Evolutionary conservation across 2,329 filamentous ascomycete species (phyloP).

Genomic region (Ophiocordyceps camponoti-saundersi): DNA sequence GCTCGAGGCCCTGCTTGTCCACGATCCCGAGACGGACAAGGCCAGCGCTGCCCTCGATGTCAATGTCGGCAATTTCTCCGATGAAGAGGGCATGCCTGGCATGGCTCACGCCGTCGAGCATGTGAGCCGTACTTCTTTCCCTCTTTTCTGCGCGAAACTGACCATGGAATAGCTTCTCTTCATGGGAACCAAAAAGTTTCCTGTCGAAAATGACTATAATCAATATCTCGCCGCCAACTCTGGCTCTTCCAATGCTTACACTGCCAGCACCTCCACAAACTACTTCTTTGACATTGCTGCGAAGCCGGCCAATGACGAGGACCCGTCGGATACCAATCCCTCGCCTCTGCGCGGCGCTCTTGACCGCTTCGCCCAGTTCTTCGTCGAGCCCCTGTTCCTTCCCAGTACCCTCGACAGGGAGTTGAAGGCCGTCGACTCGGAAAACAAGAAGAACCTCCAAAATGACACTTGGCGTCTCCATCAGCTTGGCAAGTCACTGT

Average conservation of each 20-base stretch:
- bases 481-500: conserved; percentile 76
- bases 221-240: conserved; percentile 83
- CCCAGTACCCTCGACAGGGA: conserved; percentile 75
- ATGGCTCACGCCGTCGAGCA: conserved; percentile 96
- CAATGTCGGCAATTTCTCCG: conserved; percentile 90
- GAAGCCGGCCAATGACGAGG: conserved; percentile 46
- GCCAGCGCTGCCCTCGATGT: conserved; percentile 90
- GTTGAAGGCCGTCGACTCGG: conserved; percentile 76
- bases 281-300: conserved; percentile 95
- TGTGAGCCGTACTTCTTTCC: conserved; percentile 20
- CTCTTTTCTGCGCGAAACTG: background rate
- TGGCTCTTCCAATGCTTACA: conserved; percentile 89
- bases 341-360: conserved; percentile 61
- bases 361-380: conserved; percentile 88
- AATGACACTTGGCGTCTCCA: conserved; percentile 76
- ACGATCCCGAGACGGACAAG: conserved; percentile 92
- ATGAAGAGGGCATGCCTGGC: conserved; percentile 77
- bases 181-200: conserved; percentile 98
- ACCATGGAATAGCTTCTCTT: conserved; percentile 50
- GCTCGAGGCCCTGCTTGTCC: conserved; percentile 80
- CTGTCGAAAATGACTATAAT: conserved; percentile 87
- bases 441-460: conserved; percentile 96
- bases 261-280: conserved; percentile 82
- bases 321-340: conserved; percentile 35
- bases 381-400: conserved; percentile 74